Conservation (phyloP, 2,329 filamentous ascomycete species). For the Colletotrichum acutatum region DNA sequence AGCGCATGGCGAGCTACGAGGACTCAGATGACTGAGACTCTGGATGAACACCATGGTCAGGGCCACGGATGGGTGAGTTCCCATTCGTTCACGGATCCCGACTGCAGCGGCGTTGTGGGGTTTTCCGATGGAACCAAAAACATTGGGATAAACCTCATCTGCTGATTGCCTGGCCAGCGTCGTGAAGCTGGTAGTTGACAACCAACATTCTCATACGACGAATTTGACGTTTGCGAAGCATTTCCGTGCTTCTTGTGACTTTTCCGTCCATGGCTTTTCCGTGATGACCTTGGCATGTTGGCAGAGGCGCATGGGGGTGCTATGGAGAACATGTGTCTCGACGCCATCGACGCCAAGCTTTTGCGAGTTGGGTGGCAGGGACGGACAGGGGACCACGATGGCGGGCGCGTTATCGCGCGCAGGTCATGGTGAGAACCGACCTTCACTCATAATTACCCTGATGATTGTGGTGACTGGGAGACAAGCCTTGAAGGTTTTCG, state of each 20-base stretch:
- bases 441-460: not conserved
- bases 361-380: conserved; percentile 11
- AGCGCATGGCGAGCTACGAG: not conserved
- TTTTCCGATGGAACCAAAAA: conserved; percentile 13
- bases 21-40: conserved; percentile 1
- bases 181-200: conserved; percentile 9
- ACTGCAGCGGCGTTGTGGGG: not conserved
- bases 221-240: not conserved
- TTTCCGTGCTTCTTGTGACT: not conserved
- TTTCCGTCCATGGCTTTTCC: conserved; percentile 19
- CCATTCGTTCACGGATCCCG: not conserved
- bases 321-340: conserved; percentile 4
- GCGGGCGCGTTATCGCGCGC: not conserved
- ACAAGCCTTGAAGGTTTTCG: not conserved
- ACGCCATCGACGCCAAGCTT: conserved; percentile 21
- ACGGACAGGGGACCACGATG: conserved; percentile 6
- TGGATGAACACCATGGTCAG: not conserved
- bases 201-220: not conserved
- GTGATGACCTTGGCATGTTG: conserved; percentile 20
- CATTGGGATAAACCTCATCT: conserved; percentile 16
- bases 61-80: not conserved
- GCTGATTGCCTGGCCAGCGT: not conserved
- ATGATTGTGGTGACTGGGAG: not conserved
- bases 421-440: not conserved
- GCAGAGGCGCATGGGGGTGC: not conserved